These are phyloP conservation scores for Raffaelea arxii DNA, from an alignment of 2,329 filamentous ascomycete genomes.

Conservation along the genomic window DNA sequence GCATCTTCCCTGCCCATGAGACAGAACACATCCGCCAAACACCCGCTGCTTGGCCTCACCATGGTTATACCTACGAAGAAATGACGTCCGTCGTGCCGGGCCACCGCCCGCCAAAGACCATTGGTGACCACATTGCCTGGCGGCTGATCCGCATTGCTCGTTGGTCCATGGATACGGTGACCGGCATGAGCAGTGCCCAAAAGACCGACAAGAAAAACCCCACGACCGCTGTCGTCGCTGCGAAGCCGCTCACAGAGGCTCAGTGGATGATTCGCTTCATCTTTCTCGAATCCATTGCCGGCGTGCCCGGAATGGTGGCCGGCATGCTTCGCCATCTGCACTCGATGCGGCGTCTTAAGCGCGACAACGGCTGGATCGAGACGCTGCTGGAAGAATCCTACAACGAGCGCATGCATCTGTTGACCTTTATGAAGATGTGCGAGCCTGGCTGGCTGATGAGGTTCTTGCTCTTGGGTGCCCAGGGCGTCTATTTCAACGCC, in stretches of 20 bases:
- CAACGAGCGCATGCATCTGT: conserved; percentile 87
- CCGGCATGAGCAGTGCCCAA: conserved; percentile 64
- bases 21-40: conserved; percentile 53
- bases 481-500: conserved; percentile 94
- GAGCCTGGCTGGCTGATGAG: conserved; percentile 79
- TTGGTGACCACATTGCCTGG: conserved; percentile 72
- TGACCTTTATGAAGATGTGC: conserved; percentile 76
- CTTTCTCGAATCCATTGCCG: conserved; percentile 90
- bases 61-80: conserved; percentile 66
- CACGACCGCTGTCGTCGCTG: conserved; percentile 41
- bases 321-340: conserved; percentile 87
- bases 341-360: conserved; percentile 73
- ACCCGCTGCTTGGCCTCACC: conserved; percentile 59
- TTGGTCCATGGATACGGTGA: conserved; percentile 72
- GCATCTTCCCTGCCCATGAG: conserved; percentile 54
- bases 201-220: conserved; percentile 49
- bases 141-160: conserved; percentile 65
- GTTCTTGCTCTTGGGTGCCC: conserved; percentile 79
- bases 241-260: conserved; percentile 62
- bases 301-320: conserved; percentile 93
- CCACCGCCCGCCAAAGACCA: conserved; percentile 63
- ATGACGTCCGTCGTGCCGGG: conserved; percentile 66
- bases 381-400: conserved; percentile 82
- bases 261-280: conserved; percentile 87
- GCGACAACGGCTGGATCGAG: conserved; percentile 96